These are phyloP conservation scores for Solanum ossicruentum DNA, from an alignment of 257 asterid genomes.

Conservation along the genomic window DNA sequence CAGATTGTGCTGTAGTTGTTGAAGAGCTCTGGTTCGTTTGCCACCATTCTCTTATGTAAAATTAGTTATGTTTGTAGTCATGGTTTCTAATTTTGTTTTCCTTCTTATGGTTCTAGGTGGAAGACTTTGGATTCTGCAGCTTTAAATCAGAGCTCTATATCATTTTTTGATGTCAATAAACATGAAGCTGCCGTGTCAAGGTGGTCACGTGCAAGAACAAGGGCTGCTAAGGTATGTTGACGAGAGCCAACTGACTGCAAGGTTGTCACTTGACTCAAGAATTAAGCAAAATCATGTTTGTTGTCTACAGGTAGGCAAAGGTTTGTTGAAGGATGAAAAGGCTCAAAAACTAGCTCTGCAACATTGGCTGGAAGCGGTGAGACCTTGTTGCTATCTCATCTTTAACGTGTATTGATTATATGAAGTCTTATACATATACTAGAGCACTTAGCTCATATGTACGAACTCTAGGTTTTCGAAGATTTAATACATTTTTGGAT, in stretches of 20 bases:
- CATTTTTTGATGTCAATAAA: constrained; percentile 32
- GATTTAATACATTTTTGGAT: neutral
- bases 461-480: neutral
- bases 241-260: neutral
- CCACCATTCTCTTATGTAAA: neutral
- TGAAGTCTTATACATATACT: neutral
- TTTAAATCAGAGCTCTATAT: constrained; percentile 34
- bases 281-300: neutral
- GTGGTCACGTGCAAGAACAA: constrained; percentile 51
- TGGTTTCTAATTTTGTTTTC: neutral
- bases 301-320: constrained; percentile 52
- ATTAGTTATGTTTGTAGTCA: neutral
- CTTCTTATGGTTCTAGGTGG: constrained; percentile 35
- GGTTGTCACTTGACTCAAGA: neutral
- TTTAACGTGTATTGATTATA: neutral
- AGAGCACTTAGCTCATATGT: neutral
- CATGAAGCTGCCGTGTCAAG: constrained; percentile 55
- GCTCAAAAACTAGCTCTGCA: constrained; percentile 70
- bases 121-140: constrained; percentile 55
- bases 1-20: constrained; percentile 36
- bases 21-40: constrained; percentile 37
- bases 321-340: constrained; percentile 51
- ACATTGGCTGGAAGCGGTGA: constrained; percentile 84
- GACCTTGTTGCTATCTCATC: neutral
- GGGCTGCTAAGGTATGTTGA: constrained; percentile 46